Conservation (phyloP, 768 basidiomycete genomes). For the Tulasnella sp. region DNA sequence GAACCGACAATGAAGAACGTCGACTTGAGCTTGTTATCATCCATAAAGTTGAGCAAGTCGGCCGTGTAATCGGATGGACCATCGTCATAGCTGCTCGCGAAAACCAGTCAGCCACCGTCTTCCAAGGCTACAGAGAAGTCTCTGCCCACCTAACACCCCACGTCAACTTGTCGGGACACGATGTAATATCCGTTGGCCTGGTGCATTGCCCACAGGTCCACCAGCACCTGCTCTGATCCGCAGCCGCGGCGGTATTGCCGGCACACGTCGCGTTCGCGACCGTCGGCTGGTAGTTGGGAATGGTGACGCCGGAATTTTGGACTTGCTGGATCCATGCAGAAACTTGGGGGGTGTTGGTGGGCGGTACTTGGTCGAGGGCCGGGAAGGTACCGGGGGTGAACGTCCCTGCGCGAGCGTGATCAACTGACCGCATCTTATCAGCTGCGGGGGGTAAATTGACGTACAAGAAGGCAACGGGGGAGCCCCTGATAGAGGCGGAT, state of each 20-base stretch:
- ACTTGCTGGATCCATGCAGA: slow-evolving; percentile 51
- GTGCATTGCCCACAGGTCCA: slow-evolving; percentile 72
- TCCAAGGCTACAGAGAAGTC: too few relatives aligned
- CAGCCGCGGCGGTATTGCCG: slow-evolving; percentile 42
- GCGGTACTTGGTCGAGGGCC: slow-evolving; percentile 46
- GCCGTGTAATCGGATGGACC: slow-evolving; percentile 72
- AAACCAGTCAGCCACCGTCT: background rate
- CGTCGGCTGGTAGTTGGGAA: slow-evolving; percentile 39
- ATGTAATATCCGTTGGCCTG: slow-evolving; percentile 50
- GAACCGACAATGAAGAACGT: slow-evolving; percentile 88
- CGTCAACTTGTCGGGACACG: slow-evolving; percentile 53
- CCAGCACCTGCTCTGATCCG: slow-evolving; percentile 52
- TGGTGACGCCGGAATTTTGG: slow-evolving; percentile 38
- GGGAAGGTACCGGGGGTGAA: slow-evolving; percentile 46
- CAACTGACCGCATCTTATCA: background rate
- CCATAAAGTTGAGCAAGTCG: slow-evolving; percentile 56
- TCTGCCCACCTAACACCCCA: slow-evolving; percentile 39
- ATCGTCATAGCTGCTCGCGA: slow-evolving; percentile 48
- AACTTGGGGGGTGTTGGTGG: slow-evolving; percentile 49
- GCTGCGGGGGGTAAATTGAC: slow-evolving; percentile 1
- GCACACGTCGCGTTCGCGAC: slow-evolving; percentile 34
- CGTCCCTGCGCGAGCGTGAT: slow-evolving; percentile 25
- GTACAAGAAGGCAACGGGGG: slow-evolving; percentile 35
- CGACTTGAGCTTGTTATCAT: slow-evolving; percentile 48
- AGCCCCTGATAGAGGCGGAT: slow-evolving; percentile 43